phyloP scores from a whole-genome alignment of 1,284 basidiomycete genomes.

The Sphaerobolus stellatus region DNA sequence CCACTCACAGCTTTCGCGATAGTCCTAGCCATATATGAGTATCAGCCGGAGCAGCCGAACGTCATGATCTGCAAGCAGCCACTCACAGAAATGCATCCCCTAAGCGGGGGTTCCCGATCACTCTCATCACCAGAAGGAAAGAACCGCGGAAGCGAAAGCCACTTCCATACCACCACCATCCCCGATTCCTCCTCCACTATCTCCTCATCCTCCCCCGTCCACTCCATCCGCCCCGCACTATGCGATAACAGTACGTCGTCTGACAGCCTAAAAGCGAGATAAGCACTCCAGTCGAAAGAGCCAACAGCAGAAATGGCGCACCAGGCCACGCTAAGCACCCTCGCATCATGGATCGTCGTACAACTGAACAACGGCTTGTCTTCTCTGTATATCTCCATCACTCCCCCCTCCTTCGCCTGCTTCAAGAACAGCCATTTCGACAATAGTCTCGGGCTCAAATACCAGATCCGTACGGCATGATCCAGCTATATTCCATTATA shows the following conservation, averaged over 20 bases:
- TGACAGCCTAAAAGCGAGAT: slow-evolving; percentile 46
- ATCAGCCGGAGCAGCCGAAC: slow-evolving; percentile 9
- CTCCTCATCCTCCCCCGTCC: slow-evolving; percentile 27
- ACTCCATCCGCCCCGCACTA: slow-evolving; percentile 43
- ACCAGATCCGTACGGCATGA: slow-evolving; percentile 71
- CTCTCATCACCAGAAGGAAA: slow-evolving; percentile 48
- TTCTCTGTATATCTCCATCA: slow-evolving; percentile 47
- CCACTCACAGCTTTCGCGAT: slow-evolving; percentile 65
- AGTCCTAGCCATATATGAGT: slow-evolving; percentile 49
- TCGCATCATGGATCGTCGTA: slow-evolving; percentile 60
- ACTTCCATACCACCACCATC: slow-evolving; percentile 61
- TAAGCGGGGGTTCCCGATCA: slow-evolving; percentile 39
- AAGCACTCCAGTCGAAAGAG: neutral
- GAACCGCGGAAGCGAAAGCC: slow-evolving; percentile 64
- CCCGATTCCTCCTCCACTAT: slow-evolving; percentile 35
- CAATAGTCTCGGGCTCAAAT: slow-evolving; percentile 34
- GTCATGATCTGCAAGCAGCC: neutral
- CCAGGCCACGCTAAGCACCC: slow-evolving; percentile 65
- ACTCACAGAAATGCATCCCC: slow-evolving; percentile 62
- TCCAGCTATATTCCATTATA: slow-evolving; percentile 62
- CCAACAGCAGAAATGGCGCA: slow-evolving; percentile 23
- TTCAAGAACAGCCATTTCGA: slow-evolving; percentile 18
- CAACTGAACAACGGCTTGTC: slow-evolving; percentile 75
- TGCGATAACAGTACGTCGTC: slow-evolving; percentile 60
- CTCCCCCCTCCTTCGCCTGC: too few species aligned